These are phyloP conservation scores for Saturnispora gosingensis DNA, from an alignment of 805 yeast species.

Conservation along the genomic window DNA sequence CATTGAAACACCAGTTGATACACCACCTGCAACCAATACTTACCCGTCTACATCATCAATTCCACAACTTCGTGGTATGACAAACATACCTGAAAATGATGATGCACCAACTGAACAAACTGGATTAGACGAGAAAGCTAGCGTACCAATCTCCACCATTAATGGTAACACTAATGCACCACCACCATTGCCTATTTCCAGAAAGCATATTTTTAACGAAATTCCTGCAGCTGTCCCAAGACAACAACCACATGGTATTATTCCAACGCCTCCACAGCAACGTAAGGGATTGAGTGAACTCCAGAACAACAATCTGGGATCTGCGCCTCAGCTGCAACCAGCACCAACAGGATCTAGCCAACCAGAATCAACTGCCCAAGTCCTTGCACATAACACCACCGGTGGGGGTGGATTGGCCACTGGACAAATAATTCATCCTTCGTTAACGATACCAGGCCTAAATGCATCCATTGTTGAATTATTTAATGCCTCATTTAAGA, in stretches of 20 bases:
- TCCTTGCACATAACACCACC: constrained; percentile 26
- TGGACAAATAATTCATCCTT: constrained; percentile 41
- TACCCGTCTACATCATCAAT: constrained; percentile 3
- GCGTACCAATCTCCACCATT: too few relatives aligned
- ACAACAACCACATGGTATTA: constrained; percentile 22
- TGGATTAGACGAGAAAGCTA: neutral
- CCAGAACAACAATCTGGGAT: neutral
- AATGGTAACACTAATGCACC: constrained; percentile 8
- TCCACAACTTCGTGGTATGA: constrained; percentile 5
- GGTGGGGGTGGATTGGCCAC: constrained; percentile 27
- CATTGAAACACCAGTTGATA: constrained; percentile 2
- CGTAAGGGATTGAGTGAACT: constrained; percentile 21
- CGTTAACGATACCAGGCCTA: constrained; percentile 50
- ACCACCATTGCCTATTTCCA: constrained; percentile 29
- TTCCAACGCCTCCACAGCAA: constrained; percentile 27
- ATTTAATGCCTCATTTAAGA: constrained; percentile 61
- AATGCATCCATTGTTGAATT: constrained; percentile 84
- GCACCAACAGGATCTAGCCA: constrained; percentile 19
- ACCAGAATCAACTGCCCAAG: constrained; percentile 37
- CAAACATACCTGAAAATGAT: constrained; percentile 2
- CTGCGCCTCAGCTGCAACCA: constrained; percentile 12
- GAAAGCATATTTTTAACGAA: constrained; percentile 21
- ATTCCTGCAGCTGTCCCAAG: constrained; percentile 6
- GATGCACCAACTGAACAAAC: neutral
- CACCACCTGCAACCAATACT: constrained; percentile 4